phyloP scores from a whole-genome alignment of 768 basidiomycete genomes.

The Pulveroboletus sp. region DNA sequence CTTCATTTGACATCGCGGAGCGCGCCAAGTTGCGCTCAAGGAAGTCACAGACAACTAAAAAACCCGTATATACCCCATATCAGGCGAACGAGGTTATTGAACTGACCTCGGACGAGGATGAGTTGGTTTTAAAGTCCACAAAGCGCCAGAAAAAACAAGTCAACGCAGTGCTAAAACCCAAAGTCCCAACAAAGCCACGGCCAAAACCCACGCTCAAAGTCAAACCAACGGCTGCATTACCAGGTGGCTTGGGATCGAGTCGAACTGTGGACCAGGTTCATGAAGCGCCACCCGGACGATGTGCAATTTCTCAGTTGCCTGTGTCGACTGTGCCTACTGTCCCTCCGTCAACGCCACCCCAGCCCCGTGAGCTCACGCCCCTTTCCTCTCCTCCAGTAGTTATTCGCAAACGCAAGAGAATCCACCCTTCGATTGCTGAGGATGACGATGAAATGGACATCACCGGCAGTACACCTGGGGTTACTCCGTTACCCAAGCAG shows the following conservation, averaged over 20 bases:
- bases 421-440: conserved; percentile 1
- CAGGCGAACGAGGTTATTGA: conserved; percentile 39
- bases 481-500: conserved; percentile 12
- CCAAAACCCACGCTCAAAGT: conserved; percentile 25
- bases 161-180: conserved; percentile 27
- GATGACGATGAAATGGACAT: conserved; percentile 16
- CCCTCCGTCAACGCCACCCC: conserved; percentile 21
- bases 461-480: not conserved
- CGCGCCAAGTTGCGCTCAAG: conserved; percentile 53
- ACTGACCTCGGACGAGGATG: conserved; percentile 41
- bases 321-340: conserved; percentile 29
- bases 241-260: conserved; percentile 16
- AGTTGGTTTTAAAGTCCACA: conserved; percentile 29
- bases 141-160: conserved; percentile 31
- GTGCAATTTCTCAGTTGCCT: conserved; percentile 29
- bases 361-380: conserved; percentile 22
- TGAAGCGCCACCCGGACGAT: conserved; percentile 32
- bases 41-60: conserved; percentile 21
- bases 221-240: conserved; percentile 10
- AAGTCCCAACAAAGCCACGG: conserved; percentile 19
- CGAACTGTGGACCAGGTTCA: conserved; percentile 13
- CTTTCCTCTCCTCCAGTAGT: conserved; percentile 21
- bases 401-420: conserved; percentile 27
- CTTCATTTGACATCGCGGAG: conserved; percentile 45
- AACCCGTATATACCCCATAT: not conserved